Evolutionary conservation across 2,329 filamentous ascomycete species (phyloP), one percentile per base, ranked within the genome.

Genomic region (Tolypocladium tropicale): DNA sequence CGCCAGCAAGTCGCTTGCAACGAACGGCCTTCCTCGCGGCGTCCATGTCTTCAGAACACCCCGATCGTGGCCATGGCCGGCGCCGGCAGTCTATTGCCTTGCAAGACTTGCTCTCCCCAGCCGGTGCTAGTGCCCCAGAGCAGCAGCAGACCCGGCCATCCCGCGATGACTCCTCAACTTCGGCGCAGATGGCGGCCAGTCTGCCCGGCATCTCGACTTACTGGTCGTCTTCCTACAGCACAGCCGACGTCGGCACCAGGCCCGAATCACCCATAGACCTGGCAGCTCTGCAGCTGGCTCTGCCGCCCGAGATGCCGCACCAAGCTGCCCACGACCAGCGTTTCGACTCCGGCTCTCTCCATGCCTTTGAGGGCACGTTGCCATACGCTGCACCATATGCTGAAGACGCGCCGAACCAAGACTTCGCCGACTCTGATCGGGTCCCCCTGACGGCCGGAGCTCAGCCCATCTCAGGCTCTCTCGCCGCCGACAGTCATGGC

Each of bases 41-140:
- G 25, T 57, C 58, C 52, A 72, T 72, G 70, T 64, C 68, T 57
- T 67, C 67, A 33, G 58, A 66, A 53, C 57, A 57, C 55, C 62
- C 62, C 46, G 64, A 65, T 50, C 61, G 61, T 61, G 61, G 62
- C 57, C 58, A 62, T 55, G 57, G 57, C 53, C 64, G 62, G 56
- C 65, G 62, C 54, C 62, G 61, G 46, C 67, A 62, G 65, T 85
- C 86, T 59, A 92, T 94, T 72, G 88, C 87, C 58, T 76, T 93
- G 57, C 85, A 85, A 70, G 81, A 86, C 63, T 75, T 89, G 37
- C 67, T 70, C 55, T 60, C 61, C 34, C 54, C 63, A 5, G n/a
- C 46, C 10, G 28, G 21, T 18, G 46, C 28, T 18, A 11, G 21
- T 14, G 18, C 16, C 28, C 4, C n/a, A 11, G 34, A 57, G 59